A percentile compares a stretch with the other conserved stretches of the same genome.
Evolutionary conservation across 257 asterid genomes (phyloP).

Genomic region (Agastache rugosa): DNA sequence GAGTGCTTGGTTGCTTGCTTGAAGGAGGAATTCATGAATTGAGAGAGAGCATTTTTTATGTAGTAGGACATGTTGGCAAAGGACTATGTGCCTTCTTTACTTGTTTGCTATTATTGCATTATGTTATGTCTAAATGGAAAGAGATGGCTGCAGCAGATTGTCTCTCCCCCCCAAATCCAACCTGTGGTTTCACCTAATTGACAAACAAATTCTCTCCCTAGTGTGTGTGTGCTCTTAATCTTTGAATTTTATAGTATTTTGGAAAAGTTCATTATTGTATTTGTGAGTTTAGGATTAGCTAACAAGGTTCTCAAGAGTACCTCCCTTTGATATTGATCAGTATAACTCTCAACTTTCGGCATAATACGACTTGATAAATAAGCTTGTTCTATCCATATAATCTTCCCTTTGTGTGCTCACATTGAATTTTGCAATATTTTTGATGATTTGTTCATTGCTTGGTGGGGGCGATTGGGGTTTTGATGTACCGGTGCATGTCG

Average conservation of each 20-base stretch:
- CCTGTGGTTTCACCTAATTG: slow-evolving; percentile 49
- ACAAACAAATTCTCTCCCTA: slow-evolving; percentile 23
- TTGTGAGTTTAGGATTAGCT: slow-evolving; percentile 39
- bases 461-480: not conserved
- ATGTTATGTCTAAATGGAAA: slow-evolving; percentile 37
- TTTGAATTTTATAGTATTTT: slow-evolving; percentile 10
- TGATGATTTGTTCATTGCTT: not conserved
- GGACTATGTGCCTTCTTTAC: slow-evolving; percentile 39
- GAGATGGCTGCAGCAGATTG: slow-evolving; percentile 55
- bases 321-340: not conserved
- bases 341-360: not conserved
- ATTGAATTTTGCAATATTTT: not conserved
- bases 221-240: slow-evolving; percentile 15
- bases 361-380: not conserved
- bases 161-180: slow-evolving; percentile 44
- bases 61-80: slow-evolving; percentile 66
- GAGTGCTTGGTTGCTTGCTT: slow-evolving; percentile 58
- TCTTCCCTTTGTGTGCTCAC: not conserved
- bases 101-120: slow-evolving; percentile 21
- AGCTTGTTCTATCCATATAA: not conserved
- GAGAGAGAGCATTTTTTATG: slow-evolving; percentile 44
- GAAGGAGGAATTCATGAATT: slow-evolving; percentile 47
- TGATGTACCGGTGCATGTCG: not conserved
- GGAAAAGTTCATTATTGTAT: slow-evolving; percentile 31
- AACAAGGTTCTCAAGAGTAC: slow-evolving; percentile 32